Conservation (phyloP, 305 asterid species). For the Fraxinus sp. region DNA sequence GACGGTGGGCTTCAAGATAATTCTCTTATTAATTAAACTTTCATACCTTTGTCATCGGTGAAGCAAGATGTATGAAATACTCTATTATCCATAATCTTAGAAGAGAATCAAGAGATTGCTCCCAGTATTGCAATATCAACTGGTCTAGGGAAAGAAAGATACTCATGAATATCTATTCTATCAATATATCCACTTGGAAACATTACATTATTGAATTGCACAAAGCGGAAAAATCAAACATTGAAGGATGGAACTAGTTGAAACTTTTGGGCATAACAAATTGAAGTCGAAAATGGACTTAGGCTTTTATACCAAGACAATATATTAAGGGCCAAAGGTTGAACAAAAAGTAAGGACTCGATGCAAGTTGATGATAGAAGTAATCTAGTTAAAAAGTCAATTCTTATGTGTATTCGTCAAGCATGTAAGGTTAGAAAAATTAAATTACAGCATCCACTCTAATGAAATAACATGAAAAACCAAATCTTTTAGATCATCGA, state of each 20-base stretch:
- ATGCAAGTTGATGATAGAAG: not conserved
- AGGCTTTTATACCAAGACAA: not conserved
- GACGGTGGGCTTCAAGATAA: not conserved
- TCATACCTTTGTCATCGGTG: not conserved
- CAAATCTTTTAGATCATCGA: not conserved
- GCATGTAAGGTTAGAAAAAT: not conserved
- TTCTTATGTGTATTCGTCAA: not conserved
- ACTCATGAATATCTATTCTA: not conserved
- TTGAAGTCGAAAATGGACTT: not conserved
- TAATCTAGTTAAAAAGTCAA: not conserved
- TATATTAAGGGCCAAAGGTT: not conserved
- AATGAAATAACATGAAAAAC: too few species aligned
- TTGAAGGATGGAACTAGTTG: too few species aligned
- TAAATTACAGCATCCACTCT: too few species aligned
- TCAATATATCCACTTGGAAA: not conserved
- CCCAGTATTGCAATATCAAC: not conserved
- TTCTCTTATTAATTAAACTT: not conserved
- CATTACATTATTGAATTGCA: not conserved
- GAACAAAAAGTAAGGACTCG: not conserved
- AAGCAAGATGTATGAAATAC: not conserved
- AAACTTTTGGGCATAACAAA: not conserved
- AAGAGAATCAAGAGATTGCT: not conserved
- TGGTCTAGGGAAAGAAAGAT: not conserved
- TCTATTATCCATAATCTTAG: not conserved
- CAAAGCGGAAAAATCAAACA: not conserved